phyloP scores from a whole-genome alignment of 2,329 filamentous ascomycete genomes.

The Trichoderma sp. region DNA sequence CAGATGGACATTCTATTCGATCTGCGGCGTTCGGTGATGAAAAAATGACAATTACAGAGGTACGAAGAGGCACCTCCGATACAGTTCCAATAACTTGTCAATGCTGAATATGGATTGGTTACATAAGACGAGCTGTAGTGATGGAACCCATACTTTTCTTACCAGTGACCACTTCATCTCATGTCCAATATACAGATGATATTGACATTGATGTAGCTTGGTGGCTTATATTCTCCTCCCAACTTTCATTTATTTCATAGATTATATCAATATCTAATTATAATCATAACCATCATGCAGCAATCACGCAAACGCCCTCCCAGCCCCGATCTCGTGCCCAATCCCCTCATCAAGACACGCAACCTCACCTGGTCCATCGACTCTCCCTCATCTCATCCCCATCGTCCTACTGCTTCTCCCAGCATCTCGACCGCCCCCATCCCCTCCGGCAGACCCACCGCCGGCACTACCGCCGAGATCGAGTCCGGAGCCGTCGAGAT shows the following conservation, averaged over 20 bases:
- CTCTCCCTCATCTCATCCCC: neutral
- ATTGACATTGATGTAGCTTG: neutral
- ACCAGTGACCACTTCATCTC: neutral
- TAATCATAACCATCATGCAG: neutral
- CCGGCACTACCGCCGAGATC: conserved; percentile 36
- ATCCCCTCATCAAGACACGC: conserved; percentile 47
- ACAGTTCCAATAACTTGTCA: neutral
- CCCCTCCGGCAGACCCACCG: conserved; percentile 16
- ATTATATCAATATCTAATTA: too few species aligned
- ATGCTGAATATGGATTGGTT: neutral
- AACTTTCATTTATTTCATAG: neutral
- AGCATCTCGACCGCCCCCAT: conserved; percentile 1
- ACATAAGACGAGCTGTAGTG: neutral
- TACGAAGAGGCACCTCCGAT: neutral
- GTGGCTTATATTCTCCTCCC: neutral
- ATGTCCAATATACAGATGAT: neutral
- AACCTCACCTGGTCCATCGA: conserved; percentile 44
- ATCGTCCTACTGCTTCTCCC: neutral
- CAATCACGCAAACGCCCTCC: conserved; percentile 29
- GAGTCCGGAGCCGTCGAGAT: conserved; percentile 39
- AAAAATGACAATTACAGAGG: neutral
- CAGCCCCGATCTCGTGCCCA: conserved; percentile 40
- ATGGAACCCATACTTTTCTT: neutral
- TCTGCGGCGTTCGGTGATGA: neutral
- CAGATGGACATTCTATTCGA: neutral